A percentile compares a stretch with the other conserved stretches of the same genome.
Conservation (phyloP, 192 early-diverging fungal species). For the Pilobolus umbonatus region DNA sequence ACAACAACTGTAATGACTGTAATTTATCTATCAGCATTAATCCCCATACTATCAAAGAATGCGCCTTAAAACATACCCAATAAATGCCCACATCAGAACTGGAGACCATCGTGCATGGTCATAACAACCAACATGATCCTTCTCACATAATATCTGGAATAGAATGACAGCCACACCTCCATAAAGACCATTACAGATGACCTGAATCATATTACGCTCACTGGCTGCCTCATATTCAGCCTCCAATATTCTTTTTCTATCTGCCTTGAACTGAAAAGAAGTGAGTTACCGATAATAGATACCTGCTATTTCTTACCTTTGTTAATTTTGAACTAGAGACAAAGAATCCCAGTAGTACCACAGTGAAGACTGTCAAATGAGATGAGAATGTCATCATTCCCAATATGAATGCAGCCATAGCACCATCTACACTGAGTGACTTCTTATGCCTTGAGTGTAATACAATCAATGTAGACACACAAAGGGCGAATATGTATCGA, state of each 20-base stretch:
- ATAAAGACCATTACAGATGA: conserved; percentile 44
- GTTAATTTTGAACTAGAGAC: conserved; percentile 55
- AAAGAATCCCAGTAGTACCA: conserved; percentile 71
- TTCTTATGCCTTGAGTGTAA: conserved; percentile 58
- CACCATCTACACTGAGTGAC: conserved; percentile 68
- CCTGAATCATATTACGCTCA: conserved; percentile 45
- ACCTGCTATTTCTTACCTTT: conserved; percentile 38
- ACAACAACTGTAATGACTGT: conserved; percentile 51
- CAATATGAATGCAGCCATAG: conserved; percentile 64
- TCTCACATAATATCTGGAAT: conserved; percentile 40
- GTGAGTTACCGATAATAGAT: not conserved
- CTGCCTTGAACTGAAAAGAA: conserved; percentile 34
- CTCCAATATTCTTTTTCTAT: conserved; percentile 36
- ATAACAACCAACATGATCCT: conserved; percentile 21
- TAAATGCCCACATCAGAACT: conserved; percentile 42
- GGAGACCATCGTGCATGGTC: conserved; percentile 23
- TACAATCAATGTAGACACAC: conserved; percentile 44
- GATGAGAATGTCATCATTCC: conserved; percentile 74
- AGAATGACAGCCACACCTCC: conserved; percentile 38
- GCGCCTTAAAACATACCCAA: conserved; percentile 33
- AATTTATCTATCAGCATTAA: not conserved
- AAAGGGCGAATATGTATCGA: conserved; percentile 43
- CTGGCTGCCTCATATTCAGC: conserved; percentile 42
- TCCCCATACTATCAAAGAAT: no score
- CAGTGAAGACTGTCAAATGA: conserved; percentile 56